Conservation (phyloP, 306 rosid genomes). For the Crataegus laevigata region DNA sequence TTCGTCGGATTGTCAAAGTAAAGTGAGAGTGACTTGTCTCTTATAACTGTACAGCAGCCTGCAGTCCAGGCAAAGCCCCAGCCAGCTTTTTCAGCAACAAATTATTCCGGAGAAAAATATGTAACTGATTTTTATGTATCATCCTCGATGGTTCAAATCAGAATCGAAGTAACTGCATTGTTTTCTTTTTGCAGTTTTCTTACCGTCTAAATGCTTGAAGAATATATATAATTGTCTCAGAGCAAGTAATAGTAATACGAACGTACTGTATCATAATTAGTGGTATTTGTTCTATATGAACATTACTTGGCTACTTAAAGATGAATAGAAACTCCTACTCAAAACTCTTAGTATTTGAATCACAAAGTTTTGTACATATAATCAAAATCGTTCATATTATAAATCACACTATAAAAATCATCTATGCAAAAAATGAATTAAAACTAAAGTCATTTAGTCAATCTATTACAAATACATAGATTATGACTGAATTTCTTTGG, state of each 20-base stretch:
- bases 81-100: background rate
- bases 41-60: background rate
- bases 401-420: too few relatives aligned
- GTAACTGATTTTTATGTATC: background rate
- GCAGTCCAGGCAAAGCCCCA: background rate
- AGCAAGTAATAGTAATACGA: background rate
- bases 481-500: background rate
- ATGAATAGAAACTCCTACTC: too few relatives aligned
- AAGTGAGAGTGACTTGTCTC: constrained; percentile 16
- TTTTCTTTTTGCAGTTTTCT: background rate
- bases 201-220: background rate
- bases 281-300: background rate
- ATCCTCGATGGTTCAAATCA: constrained; percentile 4
- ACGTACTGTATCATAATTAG: background rate
- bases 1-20: background rate
- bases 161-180: background rate
- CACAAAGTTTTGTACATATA: too few relatives aligned
- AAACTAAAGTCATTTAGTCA: too few relatives aligned
- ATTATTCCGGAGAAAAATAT: background rate
- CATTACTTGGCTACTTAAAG: too few relatives aligned
- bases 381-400: too few relatives aligned
- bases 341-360: too few relatives aligned
- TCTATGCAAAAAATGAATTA: too few relatives aligned
- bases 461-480: too few relatives aligned
- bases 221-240: background rate